Base-by-base conservation (phyloP, 192 early-diverging fungal genomes). In the Blastocladiella britannica region DNA sequence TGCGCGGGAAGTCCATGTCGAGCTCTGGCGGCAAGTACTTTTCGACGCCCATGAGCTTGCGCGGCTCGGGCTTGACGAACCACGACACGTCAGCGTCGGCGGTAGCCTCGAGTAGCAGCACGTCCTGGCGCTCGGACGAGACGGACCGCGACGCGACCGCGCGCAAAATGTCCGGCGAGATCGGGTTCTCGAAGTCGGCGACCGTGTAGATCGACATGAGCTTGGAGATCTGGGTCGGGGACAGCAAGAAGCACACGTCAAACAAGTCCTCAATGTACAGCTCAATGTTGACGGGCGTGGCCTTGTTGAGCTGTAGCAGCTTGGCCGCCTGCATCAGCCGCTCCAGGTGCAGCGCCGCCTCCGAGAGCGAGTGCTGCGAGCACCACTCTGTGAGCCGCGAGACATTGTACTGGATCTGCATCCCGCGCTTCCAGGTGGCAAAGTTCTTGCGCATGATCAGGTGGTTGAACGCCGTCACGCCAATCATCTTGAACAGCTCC, bases 381-480 rank as follows among this genome's bases (percentile, higher is more conserved):
- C 92, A 97, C 96, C 96, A 99, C 66, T 99, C 96, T 68, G 95
- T 89, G 59, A 99, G 80, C 23, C 91, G 79, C 3, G 88, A 87
- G 52, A 97, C 83, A 59, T 99, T 99, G 74, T 94, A 99, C 73
- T 97, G 93, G 63, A 99, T 93, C 77, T 99, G 96, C 78, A 93
- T 91, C 66, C 90, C 90, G 63, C 95, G 84, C 70, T 99, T 96
- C 90, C 93, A 96, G 25, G 95, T 94, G 74, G 89, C 94, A 60
- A 95, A 99, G 76, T 94, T 95, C 57, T 90, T 86, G 52, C 96
- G 79, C 85, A 94, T 96, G 59, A 99, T 78, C 59, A 99, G 69
- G 70, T 97, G 89, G 75, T 99, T 99, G 64, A 97, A 97, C 1
- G 91, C 85, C 1, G 82, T 82, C 1, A 91, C 87, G 53, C 96